phyloP scores from a whole-genome alignment of 2,329 filamentous ascomycete genomes.

The Cladosporium sphaerospermum region DNA sequence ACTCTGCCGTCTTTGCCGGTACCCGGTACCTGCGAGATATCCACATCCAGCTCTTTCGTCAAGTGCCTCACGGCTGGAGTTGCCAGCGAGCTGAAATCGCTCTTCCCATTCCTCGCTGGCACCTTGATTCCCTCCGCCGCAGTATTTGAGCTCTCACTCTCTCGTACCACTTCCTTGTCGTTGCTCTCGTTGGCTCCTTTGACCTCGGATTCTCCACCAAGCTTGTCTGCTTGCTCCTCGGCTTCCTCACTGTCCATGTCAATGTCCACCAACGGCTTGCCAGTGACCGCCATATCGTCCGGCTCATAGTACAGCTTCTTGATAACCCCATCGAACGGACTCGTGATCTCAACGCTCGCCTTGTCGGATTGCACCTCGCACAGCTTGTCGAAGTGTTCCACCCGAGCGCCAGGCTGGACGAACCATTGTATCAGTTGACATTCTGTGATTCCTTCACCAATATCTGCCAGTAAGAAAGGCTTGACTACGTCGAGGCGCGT shows the following conservation, averaged over 20 bases:
- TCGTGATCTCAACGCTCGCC: conserved; percentile 74
- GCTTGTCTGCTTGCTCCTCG: conserved; percentile 49
- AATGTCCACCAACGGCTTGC: conserved; percentile 86
- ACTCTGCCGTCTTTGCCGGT: conserved; percentile 89
- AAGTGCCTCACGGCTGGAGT: conserved; percentile 90
- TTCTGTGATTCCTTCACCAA: conserved; percentile 93
- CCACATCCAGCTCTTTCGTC: conserved; percentile 69
- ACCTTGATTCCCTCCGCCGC: not conserved
- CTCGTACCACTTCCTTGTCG: conserved; percentile 2
- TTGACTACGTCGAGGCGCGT: conserved; percentile 51
- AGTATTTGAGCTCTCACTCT: conserved; percentile 9
- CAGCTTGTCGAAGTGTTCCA: conserved; percentile 95
- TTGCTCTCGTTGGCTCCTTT: conserved; percentile 6
- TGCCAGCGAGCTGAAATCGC: conserved; percentile 68
- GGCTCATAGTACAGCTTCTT: conserved; percentile 95
- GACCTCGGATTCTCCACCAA: conserved; percentile 22
- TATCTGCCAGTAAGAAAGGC: conserved; percentile 76
- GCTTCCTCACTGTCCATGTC: conserved; percentile 77
- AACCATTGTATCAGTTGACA: conserved; percentile 99
- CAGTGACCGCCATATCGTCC: conserved; percentile 93
- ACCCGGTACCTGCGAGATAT: conserved; percentile 72
- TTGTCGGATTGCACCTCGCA: conserved; percentile 99
- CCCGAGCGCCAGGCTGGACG: conserved; percentile 86
- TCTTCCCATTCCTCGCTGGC: conserved; percentile 21
- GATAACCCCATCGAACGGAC: conserved; percentile 87